These are phyloP conservation scores for Coniochaeta sp. DNA, from an alignment of 2,329 filamentous ascomycete species.

Conservation along the genomic window DNA sequence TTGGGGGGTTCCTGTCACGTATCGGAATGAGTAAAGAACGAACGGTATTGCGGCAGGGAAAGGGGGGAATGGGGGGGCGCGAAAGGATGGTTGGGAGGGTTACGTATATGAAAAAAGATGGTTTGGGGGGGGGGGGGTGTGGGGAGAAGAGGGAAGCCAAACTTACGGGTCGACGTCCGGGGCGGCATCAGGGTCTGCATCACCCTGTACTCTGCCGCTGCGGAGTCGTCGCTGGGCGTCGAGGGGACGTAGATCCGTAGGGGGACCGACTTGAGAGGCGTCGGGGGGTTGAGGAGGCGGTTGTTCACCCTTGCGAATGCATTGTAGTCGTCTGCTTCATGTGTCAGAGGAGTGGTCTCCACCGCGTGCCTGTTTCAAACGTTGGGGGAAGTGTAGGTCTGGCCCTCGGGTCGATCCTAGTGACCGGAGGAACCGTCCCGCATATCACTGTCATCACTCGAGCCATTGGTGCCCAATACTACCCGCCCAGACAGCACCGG, in stretches of 20 bases:
- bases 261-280: conserved; percentile 74
- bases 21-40: too few species aligned
- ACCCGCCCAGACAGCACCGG: not conserved
- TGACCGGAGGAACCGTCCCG: not conserved
- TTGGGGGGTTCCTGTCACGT: conserved; percentile 28
- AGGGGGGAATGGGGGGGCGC: not conserved
- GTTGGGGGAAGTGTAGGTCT: not conserved
- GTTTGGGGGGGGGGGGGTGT: too few species aligned
- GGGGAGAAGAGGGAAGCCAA: too few species aligned
- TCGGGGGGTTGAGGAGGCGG: conserved; percentile 68
- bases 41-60: not conserved
- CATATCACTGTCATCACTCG: not conserved
- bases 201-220: conserved; percentile 44
- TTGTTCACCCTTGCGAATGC: conserved; percentile 69
- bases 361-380: not conserved
- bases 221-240: conserved; percentile 17
- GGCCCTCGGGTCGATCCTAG: not conserved
- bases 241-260: conserved; percentile 79
- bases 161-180: conserved; percentile 26
- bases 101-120: too few species aligned
- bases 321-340: conserved; percentile 59
- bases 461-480: not conserved
- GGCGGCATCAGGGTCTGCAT: conserved; percentile 69
- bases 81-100: too few species aligned
- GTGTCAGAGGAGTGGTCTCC: not conserved